Evolutionary conservation across 495 filamentous ascomycete genomes (phyloP), one percentile per base, ranked within the genome.

Genomic region (Daldinia bambusicola): DNA sequence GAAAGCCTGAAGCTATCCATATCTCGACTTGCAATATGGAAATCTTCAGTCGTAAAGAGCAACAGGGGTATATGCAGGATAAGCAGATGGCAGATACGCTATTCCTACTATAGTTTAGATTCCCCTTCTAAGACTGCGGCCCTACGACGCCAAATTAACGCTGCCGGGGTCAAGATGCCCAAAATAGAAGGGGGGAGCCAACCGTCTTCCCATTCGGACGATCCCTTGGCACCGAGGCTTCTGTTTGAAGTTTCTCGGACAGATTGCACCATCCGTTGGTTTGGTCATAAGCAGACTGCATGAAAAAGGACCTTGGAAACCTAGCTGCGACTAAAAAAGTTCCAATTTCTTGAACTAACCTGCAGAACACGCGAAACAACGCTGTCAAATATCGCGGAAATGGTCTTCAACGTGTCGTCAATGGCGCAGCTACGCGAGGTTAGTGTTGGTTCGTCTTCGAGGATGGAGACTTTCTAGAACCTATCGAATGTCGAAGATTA

Each of bases 81-180:
- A 75, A 75, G 72, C 72, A 72, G 69, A 64, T 55, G 40, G 65
- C 72, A 75, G 57, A 62, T 65, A 5, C 41, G 43, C 72, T 55
- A 65, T 26, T 50, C 61, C 38, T 2, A 4, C 20, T 22, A 12
- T 13, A 36, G 64, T 10, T 41, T 71, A 69, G 48, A 36, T 14
- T 1, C 2, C n/a, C 12, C 31, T 40, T 8, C 22, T 13, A 16
- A 26, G 52, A 34, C 36, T 50, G 41, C 36, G 18, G 34, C 2
- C 12, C 43, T 60, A 14, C 40, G 36, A 34, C 37, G 34, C 38
- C 52, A 45, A 53, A 53, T 12, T 20, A 53, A 30, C 53, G 56
- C 12, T 55, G 30, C 58, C 58, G 56, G 22, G 18, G 31, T 56
- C 18, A 61, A 61, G 36, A 14, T 0, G 38, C 34, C 34, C 4